Conservation (phyloP, 441 rosid genomes). For the Flueggea neowawraea region DNA sequence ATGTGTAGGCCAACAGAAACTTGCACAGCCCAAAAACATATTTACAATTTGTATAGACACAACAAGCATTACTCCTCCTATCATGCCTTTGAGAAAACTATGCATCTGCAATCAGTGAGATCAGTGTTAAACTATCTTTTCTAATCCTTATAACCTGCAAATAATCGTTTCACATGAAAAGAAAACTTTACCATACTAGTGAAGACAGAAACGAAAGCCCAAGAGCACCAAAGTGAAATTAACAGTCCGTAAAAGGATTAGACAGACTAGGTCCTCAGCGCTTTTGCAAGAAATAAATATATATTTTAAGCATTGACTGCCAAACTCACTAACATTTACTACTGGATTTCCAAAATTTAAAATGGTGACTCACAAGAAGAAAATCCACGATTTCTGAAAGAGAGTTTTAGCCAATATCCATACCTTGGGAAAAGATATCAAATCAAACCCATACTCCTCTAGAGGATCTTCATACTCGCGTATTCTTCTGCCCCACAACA, state of each 20-base stretch:
- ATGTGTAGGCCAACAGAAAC: conserved; percentile 61
- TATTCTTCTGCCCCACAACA: conserved; percentile 87
- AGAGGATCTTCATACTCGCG: conserved; percentile 79
- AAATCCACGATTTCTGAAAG: not conserved
- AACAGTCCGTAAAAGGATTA: no score
- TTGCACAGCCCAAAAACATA: conserved; percentile 53
- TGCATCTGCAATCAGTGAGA: conserved; percentile 53
- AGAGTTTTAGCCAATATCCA: conserved; percentile 18
- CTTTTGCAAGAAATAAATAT: not conserved
- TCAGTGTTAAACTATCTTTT: conserved; percentile 9
- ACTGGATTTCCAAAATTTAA: no score
- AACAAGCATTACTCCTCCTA: conserved; percentile 74
- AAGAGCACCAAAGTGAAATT: not conserved
- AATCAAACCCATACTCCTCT: conserved; percentile 79
- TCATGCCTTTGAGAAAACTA: conserved; percentile 51
- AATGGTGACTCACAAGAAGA: not conserved
- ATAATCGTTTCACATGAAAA: no score
- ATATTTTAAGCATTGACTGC: no score
- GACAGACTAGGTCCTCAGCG: not conserved
- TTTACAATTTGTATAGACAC: conserved; percentile 58
- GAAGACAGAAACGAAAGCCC: not conserved
- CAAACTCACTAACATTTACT: no score
- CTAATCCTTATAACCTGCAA: not conserved
- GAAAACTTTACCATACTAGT: not conserved
- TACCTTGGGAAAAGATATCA: conserved; percentile 54